Evolutionary conservation across 2,329 filamentous ascomycete species (phyloP).

Genomic region (Pseudomassariella vexata): DNA sequence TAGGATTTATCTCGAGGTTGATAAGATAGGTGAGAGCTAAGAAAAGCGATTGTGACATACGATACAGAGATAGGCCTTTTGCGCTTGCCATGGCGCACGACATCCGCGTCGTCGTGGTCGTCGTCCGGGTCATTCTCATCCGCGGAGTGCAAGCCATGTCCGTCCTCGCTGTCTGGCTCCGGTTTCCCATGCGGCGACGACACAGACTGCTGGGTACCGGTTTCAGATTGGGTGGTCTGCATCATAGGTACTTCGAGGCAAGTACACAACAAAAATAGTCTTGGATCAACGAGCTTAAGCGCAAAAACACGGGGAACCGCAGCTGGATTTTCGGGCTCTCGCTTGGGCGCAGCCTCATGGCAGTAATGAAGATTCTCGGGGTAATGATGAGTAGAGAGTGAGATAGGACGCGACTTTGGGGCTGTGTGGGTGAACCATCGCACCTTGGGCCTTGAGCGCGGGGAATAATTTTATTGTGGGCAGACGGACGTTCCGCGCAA

Average conservation of each 20-base stretch:
- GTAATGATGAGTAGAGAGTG: constrained; percentile 39
- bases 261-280: too few species aligned
- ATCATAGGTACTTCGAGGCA: constrained; percentile 2
- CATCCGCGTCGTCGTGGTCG: constrained; percentile 27
- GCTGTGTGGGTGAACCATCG: too few species aligned
- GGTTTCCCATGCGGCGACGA: constrained; percentile 21
- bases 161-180: constrained; percentile 43
- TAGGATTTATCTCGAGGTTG: too few species aligned
- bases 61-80: constrained; percentile 57
- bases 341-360: constrained; percentile 18
- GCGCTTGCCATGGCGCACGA: constrained; percentile 44
- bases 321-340: constrained; percentile 13
- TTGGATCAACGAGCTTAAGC: too few species aligned
- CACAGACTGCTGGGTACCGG: constrained; percentile 14
- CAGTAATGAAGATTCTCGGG: constrained; percentile 27
- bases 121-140: constrained; percentile 38
- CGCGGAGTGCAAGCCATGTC: constrained; percentile 33
- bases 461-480: constrained; percentile 7
- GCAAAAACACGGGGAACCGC: too few species aligned
- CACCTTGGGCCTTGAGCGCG: constrained; percentile 4
- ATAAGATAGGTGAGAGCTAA: too few species aligned
- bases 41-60: constrained; percentile 31
- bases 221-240: constrained; percentile 14
- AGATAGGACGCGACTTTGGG: too few species aligned
- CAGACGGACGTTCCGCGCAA: too few species aligned